Percentiles rank a stretch among this genome's conserved stretches.
phyloP scores from a whole-genome alignment of 2,329 filamentous ascomycete species.

The Penicillium verrucosum region DNA sequence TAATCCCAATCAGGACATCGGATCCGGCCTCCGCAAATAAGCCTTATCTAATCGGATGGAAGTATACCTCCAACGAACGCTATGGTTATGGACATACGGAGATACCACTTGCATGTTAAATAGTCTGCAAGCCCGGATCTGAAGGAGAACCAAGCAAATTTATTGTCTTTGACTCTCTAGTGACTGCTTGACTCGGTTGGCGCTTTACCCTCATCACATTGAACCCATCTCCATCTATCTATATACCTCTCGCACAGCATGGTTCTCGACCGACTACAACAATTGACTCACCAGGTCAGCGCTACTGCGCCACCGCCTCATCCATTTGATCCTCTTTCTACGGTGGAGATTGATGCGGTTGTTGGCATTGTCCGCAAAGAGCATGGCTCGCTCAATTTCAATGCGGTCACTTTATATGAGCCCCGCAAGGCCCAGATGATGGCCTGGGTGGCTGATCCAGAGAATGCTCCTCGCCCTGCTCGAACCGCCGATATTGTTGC shows the following conservation, averaged over 20 bases:
- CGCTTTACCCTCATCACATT: background rate
- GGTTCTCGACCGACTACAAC: constrained; percentile 63
- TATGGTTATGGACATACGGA: background rate
- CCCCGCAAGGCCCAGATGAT: constrained; percentile 82
- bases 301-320: constrained; percentile 57
- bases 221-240: background rate
- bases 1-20: constrained; percentile 52
- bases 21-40: constrained; percentile 55
- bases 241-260: constrained; percentile 34
- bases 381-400: constrained; percentile 73
- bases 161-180: background rate
- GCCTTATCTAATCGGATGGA: constrained; percentile 14
- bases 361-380: constrained; percentile 67
- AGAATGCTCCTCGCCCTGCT: constrained; percentile 59
- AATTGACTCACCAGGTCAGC: constrained; percentile 60
- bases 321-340: constrained; percentile 74
- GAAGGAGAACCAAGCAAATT: background rate
- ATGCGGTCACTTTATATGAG: constrained; percentile 80
- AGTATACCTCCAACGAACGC: background rate
- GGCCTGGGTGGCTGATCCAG: constrained; percentile 68
- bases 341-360: constrained; percentile 68
- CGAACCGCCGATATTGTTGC: constrained; percentile 79
- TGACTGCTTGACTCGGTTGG: background rate
- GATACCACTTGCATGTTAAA: constrained; percentile 9
- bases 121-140: background rate